Evolutionary conservation across 2,329 filamentous ascomycete genomes (phyloP).

Genomic region (Kalmusia sp.): DNA sequence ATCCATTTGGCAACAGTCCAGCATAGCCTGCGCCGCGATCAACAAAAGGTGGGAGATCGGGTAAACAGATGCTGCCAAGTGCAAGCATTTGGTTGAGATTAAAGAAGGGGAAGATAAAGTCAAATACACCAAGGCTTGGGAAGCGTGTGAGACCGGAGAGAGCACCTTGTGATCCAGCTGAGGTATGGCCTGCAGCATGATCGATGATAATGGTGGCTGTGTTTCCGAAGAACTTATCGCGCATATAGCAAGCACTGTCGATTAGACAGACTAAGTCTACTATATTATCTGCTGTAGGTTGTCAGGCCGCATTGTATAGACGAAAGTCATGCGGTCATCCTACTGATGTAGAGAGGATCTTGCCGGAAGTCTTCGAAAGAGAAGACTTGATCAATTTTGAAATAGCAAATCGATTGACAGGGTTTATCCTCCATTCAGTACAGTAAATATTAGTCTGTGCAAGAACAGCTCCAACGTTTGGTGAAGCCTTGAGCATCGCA

Average conservation of each 20-base stretch:
- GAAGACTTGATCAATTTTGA: neutral
- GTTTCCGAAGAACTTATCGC: neutral
- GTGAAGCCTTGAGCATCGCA: neutral
- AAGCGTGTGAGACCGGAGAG: constrained; percentile 8
- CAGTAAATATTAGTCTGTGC: constrained; percentile 1
- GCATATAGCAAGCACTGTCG: constrained; percentile 9
- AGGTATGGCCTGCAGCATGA: constrained; percentile 7
- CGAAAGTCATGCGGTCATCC: neutral
- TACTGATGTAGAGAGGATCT: constrained; percentile 9
- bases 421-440: constrained; percentile 8
- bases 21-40: constrained; percentile 5
- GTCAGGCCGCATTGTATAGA: neutral
- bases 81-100: constrained; percentile 4
- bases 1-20: constrained; percentile 9
- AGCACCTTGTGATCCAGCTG: neutral
- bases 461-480: constrained; percentile 4
- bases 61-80: constrained; percentile 1
- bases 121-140: constrained; percentile 7
- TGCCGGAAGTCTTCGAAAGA: neutral
- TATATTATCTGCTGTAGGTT: neutral
- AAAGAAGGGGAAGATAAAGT: constrained; percentile 12
- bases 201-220: constrained; percentile 8
- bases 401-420: neutral
- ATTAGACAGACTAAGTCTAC: constrained; percentile 6
- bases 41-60: constrained; percentile 4